A percentile compares a stretch with the other conserved stretches of the same genome.
Evolutionary conservation across 2,329 filamentous ascomycete species (phyloP).

Genomic region (Monilinia aucupariae): DNA sequence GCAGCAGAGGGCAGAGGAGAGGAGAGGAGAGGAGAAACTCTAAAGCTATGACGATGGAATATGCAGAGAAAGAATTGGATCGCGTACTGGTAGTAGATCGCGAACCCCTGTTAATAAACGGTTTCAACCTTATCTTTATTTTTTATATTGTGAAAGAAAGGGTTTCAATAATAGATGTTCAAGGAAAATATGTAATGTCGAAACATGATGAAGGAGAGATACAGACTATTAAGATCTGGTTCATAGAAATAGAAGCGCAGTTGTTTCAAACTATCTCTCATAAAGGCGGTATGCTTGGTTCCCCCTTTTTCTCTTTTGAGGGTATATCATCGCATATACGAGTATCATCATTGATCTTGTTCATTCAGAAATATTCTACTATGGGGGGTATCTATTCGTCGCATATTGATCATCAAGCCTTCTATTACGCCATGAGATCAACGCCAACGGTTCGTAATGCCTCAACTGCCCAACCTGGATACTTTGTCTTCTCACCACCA

Average conservation of each 20-base stretch:
- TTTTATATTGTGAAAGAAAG: neutral
- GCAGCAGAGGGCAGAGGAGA: neutral
- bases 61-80: neutral
- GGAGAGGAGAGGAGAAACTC: too few relatives aligned
- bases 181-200: too few relatives aligned
- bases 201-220: too few relatives aligned
- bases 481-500: conserved; percentile 53
- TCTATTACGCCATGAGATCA: conserved; percentile 49
- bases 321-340: neutral
- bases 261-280: conserved; percentile 7
- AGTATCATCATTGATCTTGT: neutral
- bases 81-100: conserved; percentile 6
- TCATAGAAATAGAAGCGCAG: neutral
- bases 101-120: conserved; percentile 5
- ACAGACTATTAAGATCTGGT: too few relatives aligned
- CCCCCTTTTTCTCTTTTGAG: neutral
- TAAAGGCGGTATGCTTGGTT: neutral
- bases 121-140: neutral
- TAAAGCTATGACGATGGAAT: neutral
- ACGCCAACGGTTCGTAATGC: conserved; percentile 76
- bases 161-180: neutral
- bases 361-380: neutral
- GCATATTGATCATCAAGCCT: neutral
- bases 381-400: conserved; percentile 14
- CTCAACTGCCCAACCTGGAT: conserved; percentile 78